phyloP scores from a whole-genome alignment of 495 filamentous ascomycete genomes.

The Talaromyces thailandensis region DNA sequence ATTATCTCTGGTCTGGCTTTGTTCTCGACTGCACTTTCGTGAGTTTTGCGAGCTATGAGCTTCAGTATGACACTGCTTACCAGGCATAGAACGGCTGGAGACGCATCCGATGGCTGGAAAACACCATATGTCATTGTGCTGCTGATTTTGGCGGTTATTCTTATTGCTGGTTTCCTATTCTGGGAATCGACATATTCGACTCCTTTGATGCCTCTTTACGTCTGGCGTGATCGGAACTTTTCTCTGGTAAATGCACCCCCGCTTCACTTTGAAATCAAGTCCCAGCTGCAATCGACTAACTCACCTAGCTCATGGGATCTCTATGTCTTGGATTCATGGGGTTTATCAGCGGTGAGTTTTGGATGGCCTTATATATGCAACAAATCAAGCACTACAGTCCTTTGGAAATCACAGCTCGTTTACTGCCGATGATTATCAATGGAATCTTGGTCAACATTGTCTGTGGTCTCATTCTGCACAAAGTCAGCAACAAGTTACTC shows the following conservation, averaged over 20 bases:
- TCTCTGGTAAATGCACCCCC: constrained; percentile 16
- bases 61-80: not conserved
- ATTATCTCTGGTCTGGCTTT: constrained; percentile 56
- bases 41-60: constrained; percentile 16
- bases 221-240: constrained; percentile 32
- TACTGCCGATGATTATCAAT: constrained; percentile 46
- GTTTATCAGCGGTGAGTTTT: constrained; percentile 26
- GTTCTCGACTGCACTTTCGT: constrained; percentile 56
- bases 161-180: constrained; percentile 48
- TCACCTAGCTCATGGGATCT: constrained; percentile 18
- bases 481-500: constrained; percentile 37
- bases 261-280: not conserved
- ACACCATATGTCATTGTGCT: constrained; percentile 57
- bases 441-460: constrained; percentile 45
- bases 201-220: constrained; percentile 30
- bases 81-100: constrained; percentile 31
- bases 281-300: not conserved
- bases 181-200: constrained; percentile 46
- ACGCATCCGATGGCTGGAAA: constrained; percentile 53
- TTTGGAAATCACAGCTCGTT: constrained; percentile 39
- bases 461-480: constrained; percentile 46
- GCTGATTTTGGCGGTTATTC: constrained; percentile 49
- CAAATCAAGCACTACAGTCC: constrained; percentile 29
- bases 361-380: constrained; percentile 34
- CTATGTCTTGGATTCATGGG: constrained; percentile 29